Evolutionary conservation across 371 early-diverging fungal species (phyloP).

Genomic region (Thermomucor indicae-seudaticae): DNA sequence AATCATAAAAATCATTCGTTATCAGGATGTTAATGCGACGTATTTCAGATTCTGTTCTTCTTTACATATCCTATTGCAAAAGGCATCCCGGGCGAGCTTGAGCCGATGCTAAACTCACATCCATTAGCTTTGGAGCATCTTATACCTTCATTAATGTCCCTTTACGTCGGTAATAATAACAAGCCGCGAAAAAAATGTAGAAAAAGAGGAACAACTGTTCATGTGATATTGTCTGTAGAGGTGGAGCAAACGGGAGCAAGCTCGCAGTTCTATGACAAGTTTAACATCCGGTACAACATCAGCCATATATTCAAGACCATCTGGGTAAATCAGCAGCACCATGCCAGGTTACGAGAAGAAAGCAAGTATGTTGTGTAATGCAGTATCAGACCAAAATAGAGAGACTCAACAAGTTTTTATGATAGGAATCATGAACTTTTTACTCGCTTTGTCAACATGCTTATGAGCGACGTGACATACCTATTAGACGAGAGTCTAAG

Average conservation of each 20-base stretch:
- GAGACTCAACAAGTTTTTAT: background rate
- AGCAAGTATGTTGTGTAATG: slow-evolving; percentile 45
- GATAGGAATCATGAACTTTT: slow-evolving; percentile 64
- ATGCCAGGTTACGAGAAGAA: slow-evolving; percentile 50
- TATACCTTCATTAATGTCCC: slow-evolving; percentile 77
- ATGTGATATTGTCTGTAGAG: slow-evolving; percentile 42
- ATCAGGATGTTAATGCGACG: background rate
- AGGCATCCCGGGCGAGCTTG: slow-evolving; percentile 59
- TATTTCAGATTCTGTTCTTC: slow-evolving; percentile 63
- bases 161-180: slow-evolving; percentile 74
- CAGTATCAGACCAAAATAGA: background rate
- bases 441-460: slow-evolving; percentile 87
- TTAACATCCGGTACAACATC: slow-evolving; percentile 95
- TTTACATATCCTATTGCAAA: slow-evolving; percentile 58
- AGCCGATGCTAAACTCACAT: slow-evolving; percentile 67
- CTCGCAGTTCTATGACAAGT: slow-evolving; percentile 97
- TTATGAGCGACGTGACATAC: slow-evolving; percentile 96
- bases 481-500: slow-evolving; percentile 90
- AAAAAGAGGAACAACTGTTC: background rate
- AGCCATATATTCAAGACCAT: slow-evolving; percentile 87
- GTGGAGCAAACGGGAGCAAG: slow-evolving; percentile 92
- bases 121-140: slow-evolving; percentile 70
- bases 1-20: background rate
- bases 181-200: no score
- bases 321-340: slow-evolving; percentile 73